Percentiles rank a stretch among this genome's conserved stretches.
Evolutionary conservation across 2,329 filamentous ascomycete species (phyloP).

Genomic region (Ramularia endophylla): DNA sequence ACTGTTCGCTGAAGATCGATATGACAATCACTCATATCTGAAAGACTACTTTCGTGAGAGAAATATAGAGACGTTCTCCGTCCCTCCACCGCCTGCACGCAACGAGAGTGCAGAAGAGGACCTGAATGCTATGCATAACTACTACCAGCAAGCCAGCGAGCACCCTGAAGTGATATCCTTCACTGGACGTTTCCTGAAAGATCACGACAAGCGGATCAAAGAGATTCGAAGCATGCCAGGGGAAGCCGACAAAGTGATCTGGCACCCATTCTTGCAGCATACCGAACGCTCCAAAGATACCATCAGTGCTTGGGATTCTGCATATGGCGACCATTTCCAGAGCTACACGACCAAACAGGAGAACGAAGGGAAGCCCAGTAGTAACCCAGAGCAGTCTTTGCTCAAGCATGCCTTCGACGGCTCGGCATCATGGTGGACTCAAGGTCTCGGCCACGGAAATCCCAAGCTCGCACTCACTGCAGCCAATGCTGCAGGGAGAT

Average conservation of each 20-base stretch:
- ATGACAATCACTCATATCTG: slow-evolving; percentile 64
- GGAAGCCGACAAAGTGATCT: slow-evolving; percentile 60
- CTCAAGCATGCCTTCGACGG: slow-evolving; percentile 69
- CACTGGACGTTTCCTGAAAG: slow-evolving; percentile 46
- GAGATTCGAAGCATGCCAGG: slow-evolving; percentile 56
- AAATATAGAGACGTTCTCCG: slow-evolving; percentile 50
- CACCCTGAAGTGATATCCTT: slow-evolving; percentile 39
- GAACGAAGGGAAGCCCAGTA: slow-evolving; percentile 21
- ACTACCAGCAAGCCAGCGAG: slow-evolving; percentile 52
- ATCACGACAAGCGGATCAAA: slow-evolving; percentile 52
- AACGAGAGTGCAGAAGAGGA: slow-evolving; percentile 43
- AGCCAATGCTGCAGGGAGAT: slow-evolving; percentile 74
- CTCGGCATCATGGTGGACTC: slow-evolving; percentile 88
- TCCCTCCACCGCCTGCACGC: slow-evolving; percentile 55
- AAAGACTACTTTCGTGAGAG: slow-evolving; percentile 59
- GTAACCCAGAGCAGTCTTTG: slow-evolving; percentile 29
- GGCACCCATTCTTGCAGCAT: slow-evolving; percentile 87
- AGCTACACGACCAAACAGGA: slow-evolving; percentile 36
- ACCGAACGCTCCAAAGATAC: slow-evolving; percentile 54
- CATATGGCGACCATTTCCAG: slow-evolving; percentile 73
- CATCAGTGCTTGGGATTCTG: slow-evolving; percentile 77
- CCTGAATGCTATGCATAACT: slow-evolving; percentile 52
- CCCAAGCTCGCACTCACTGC: slow-evolving; percentile 65
- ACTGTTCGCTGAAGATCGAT: slow-evolving; percentile 60
- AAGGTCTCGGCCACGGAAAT: slow-evolving; percentile 76